A percentile compares a stretch with the other conserved stretches of the same genome.
These are phyloP conservation scores for Cyberlindnera lachancei DNA, from an alignment of 805 yeast species.

Conservation along the genomic window DNA sequence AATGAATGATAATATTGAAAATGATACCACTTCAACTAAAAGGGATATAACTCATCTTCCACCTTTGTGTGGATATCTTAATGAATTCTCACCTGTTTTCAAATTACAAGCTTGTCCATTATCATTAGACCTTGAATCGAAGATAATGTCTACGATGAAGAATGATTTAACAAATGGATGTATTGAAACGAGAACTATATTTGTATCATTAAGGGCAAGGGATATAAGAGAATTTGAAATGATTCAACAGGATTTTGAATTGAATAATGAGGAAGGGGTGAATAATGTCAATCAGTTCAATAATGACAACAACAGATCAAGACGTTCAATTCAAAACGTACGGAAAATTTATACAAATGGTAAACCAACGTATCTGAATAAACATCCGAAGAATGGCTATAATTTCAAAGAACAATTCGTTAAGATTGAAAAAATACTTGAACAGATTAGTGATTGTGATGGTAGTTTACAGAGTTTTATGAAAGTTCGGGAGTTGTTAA, in stretches of 20 bases:
- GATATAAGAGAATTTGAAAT: constrained; percentile 28
- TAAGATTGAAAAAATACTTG: constrained; percentile 10
- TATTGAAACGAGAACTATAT: constrained; percentile 21
- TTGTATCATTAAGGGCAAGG: constrained; percentile 29
- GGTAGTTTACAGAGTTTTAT: neutral
- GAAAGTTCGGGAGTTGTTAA: neutral
- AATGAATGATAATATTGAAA: constrained; percentile 11
- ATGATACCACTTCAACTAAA: neutral
- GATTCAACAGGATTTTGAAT: constrained; percentile 6
- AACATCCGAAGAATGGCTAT: too few species aligned
- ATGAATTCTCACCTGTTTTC: constrained; percentile 24
- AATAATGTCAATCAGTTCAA: too few species aligned
- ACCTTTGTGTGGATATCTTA: constrained; percentile 21
- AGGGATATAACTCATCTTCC: constrained; percentile 17
- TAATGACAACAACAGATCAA: too few species aligned
- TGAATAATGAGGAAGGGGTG: too few species aligned
- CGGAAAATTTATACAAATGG: constrained; percentile 9
- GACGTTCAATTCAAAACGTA: constrained; percentile 5
- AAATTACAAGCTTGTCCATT: constrained; percentile 48
- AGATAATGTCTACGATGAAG: constrained; percentile 43
- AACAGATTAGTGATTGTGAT: constrained; percentile 3
- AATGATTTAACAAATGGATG: constrained; percentile 34
- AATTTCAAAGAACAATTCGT: too few species aligned
- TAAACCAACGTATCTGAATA: too few species aligned
- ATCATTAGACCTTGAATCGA: constrained; percentile 41